These are phyloP conservation scores for Alternaria sp. DNA, from an alignment of 2,329 filamentous ascomycete species.

Conservation along the genomic window DNA sequence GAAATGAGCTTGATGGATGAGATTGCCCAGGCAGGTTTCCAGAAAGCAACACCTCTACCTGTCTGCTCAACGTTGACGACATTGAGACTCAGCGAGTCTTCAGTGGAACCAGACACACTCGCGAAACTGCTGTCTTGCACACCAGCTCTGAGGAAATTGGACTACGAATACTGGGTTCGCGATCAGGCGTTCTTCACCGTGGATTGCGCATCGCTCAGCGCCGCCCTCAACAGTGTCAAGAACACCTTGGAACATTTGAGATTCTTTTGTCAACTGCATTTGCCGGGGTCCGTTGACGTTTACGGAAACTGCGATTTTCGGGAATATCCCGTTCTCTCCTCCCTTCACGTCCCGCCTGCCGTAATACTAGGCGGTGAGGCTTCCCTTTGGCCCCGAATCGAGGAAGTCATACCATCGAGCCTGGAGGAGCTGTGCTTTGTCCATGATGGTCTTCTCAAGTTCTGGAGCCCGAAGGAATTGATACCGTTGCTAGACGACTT, in stretches of 20 bases:
- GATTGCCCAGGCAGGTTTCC: background rate
- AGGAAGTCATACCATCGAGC: background rate
- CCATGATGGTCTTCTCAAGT: background rate
- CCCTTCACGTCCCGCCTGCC: background rate
- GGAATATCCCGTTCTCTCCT: background rate
- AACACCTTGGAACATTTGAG: background rate
- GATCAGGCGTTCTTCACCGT: background rate
- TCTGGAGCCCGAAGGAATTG: background rate
- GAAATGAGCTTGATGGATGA: background rate
- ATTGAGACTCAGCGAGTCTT: background rate
- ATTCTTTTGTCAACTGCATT: background rate
- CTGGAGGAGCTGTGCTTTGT: background rate
- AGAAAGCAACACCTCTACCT: background rate
- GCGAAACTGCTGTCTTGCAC: background rate
- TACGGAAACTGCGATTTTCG: background rate
- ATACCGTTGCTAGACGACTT: background rate
- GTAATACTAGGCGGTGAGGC: background rate
- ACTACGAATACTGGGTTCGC: background rate
- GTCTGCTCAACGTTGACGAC: background rate
- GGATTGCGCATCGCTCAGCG: background rate
- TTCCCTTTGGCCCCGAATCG: background rate
- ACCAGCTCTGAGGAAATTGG: background rate
- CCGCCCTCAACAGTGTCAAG: background rate
- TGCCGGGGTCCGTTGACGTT: background rate
- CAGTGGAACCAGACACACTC: background rate